Percentiles rank a stretch among this genome's conserved stretches.
phyloP scores from a whole-genome alignment of 257 asterid genomes.

The Prunella vulgaris region DNA sequence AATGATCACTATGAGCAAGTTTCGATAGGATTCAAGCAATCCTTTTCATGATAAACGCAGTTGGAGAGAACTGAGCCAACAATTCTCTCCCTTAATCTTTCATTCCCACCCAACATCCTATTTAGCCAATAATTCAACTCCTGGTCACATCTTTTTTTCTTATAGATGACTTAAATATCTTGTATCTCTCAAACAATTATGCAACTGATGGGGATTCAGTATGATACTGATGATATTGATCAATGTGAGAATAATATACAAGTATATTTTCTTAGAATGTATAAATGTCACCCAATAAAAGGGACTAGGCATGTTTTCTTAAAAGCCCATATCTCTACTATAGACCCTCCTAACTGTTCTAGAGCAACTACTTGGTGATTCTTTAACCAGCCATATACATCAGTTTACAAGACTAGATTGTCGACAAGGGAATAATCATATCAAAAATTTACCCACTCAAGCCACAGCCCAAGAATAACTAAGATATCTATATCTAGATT shows the following conservation, averaged over 20 bases:
- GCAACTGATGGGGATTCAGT: not conserved
- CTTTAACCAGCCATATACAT: not conserved
- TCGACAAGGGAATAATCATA: not conserved
- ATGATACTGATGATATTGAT: not conserved
- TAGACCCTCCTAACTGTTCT: not conserved
- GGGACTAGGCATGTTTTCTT: not conserved
- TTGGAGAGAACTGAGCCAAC: not conserved
- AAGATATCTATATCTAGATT: slow-evolving; percentile 4
- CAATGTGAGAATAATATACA: not conserved
- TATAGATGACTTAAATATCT: not conserved
- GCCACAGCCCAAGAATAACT: not conserved
- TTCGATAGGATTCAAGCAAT: not conserved
- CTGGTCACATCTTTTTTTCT: not conserved
- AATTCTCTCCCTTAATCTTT: not conserved
- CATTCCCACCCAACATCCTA: not conserved
- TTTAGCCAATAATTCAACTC: not conserved
- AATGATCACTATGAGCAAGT: not conserved
- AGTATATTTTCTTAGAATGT: not conserved
- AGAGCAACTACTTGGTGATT: slow-evolving; percentile 3
- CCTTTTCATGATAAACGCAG: not conserved
- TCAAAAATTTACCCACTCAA: not conserved
- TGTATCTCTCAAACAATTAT: not conserved
- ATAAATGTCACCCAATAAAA: not conserved
- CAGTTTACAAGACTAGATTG: not conserved
- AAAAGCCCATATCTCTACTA: not conserved